Percentiles rank a stretch among this genome's conserved stretches.
Evolutionary conservation across 1,139 yeast genomes (phyloP).

Genomic region (Yamadazyma songkhlaensis): DNA sequence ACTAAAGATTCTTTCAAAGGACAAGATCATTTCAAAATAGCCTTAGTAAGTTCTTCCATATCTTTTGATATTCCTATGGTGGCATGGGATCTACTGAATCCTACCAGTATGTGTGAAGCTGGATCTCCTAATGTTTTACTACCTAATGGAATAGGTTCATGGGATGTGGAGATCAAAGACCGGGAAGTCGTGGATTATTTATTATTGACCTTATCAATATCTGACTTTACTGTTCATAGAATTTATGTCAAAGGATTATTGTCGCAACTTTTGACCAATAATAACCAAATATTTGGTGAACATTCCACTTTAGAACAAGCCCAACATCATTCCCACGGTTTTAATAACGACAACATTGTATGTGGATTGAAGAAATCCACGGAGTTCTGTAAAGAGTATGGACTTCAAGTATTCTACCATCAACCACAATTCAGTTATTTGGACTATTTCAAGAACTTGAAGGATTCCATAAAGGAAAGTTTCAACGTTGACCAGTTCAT

Average conservation of each 20-base stretch:
- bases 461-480: constrained; percentile 6
- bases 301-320: constrained; percentile 6
- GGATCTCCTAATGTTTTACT: constrained; percentile 30
- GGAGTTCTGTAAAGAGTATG: constrained; percentile 28
- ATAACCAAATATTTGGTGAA: constrained; percentile 15
- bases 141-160: constrained; percentile 38
- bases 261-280: constrained; percentile 19
- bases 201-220: constrained; percentile 29
- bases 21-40: constrained; percentile 17
- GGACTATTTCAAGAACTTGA: constrained; percentile 4
- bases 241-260: constrained; percentile 32
- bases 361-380: constrained; percentile 31
- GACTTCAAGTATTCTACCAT: constrained; percentile 7
- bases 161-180: constrained; percentile 18
- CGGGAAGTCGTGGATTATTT: constrained; percentile 22
- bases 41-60: constrained; percentile 33
- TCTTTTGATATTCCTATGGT: constrained; percentile 32
- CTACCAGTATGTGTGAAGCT: constrained; percentile 22
- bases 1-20: constrained; percentile 15
- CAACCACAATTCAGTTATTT: neutral
- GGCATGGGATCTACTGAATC: constrained; percentile 28
- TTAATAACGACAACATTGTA: constrained; percentile 28
- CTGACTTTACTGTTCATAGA: constrained; percentile 33
- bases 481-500: constrained; percentile 12
- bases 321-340: constrained; percentile 13